These are phyloP conservation scores for Trichoderma gamsii DNA, from an alignment of 495 filamentous ascomycete genomes.

Conservation along the genomic window DNA sequence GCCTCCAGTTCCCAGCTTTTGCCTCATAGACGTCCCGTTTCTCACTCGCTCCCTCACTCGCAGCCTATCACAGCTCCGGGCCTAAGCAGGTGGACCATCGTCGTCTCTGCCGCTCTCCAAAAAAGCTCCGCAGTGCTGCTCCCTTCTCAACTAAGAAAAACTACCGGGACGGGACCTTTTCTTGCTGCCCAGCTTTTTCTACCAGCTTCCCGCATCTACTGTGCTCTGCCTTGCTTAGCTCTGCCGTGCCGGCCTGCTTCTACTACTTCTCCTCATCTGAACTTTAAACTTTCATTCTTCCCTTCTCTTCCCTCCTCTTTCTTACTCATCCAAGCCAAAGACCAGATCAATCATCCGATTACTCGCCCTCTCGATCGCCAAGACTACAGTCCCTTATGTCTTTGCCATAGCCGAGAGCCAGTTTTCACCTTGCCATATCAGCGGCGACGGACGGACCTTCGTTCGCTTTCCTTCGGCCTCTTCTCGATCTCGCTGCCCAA, in stretches of 20 bases:
- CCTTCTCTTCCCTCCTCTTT: neutral
- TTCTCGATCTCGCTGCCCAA: neutral
- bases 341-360: neutral
- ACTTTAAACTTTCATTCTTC: neutral
- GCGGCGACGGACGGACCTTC: slow-evolving; percentile 2
- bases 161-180: neutral
- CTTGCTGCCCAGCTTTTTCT: slow-evolving; percentile 4
- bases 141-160: neutral
- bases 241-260: neutral
- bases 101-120: neutral
- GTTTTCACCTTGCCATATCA: slow-evolving; percentile 2
- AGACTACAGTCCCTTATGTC: slow-evolving; percentile 8
- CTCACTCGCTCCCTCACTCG: neutral
- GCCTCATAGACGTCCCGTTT: neutral
- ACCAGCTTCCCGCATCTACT: neutral
- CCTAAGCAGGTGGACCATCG: slow-evolving; percentile 7
- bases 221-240: too few species aligned
- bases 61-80: neutral
- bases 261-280: neutral
- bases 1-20: neutral
- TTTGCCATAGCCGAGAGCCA: slow-evolving; percentile 4
- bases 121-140: slow-evolving; percentile 13
- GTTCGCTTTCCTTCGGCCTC: slow-evolving; percentile 11
- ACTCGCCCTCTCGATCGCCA: neutral
- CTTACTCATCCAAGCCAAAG: neutral